These are phyloP conservation scores for Canariomyces notabilis DNA, from an alignment of 2,329 filamentous ascomycete genomes.

Conservation along the genomic window DNA sequence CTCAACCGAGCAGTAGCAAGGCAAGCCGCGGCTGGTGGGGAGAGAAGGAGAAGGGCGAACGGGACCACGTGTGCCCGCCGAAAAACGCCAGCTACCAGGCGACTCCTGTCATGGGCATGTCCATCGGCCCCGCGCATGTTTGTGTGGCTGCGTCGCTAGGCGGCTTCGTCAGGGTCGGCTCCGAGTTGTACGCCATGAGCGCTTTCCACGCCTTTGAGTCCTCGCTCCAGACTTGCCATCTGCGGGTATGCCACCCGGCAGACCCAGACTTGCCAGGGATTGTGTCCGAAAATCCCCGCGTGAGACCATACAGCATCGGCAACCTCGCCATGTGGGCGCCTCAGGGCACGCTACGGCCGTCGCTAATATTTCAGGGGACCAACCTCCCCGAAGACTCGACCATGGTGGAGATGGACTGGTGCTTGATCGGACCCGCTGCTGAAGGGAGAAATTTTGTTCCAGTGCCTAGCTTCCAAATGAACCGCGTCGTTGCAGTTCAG, in stretches of 20 bases:
- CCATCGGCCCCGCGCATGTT: slow-evolving; percentile 11
- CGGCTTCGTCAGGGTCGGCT: slow-evolving; percentile 11
- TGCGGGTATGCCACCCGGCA: slow-evolving; percentile 14
- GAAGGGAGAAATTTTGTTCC: slow-evolving; percentile 14
- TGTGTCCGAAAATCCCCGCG: neutral
- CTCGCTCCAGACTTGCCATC: neutral
- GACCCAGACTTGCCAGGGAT: slow-evolving; percentile 4
- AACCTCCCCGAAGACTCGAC: neutral
- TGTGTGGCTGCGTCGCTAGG: slow-evolving; percentile 12
- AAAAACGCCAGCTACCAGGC: slow-evolving; percentile 11
- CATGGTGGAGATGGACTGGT: slow-evolving; percentile 19
- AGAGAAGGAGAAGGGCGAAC: neutral
- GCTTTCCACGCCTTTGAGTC: slow-evolving; percentile 15
- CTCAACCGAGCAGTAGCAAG: neutral
- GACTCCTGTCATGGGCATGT: slow-evolving; percentile 13
- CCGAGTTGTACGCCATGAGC: slow-evolving; percentile 13
- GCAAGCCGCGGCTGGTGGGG: slow-evolving; percentile 11
- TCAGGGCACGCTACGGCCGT: slow-evolving; percentile 7
- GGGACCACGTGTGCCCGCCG: slow-evolving; percentile 10
- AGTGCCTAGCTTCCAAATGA: slow-evolving; percentile 9
- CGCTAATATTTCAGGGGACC: slow-evolving; percentile 9
- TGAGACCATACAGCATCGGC: slow-evolving; percentile 8
- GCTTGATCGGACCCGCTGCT: slow-evolving; percentile 14
- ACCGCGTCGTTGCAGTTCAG: slow-evolving; percentile 1
- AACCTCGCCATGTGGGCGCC: slow-evolving; percentile 4